Base-by-base conservation (phyloP, 78 protist species). In the Dictyostelium citrinum region DNA sequence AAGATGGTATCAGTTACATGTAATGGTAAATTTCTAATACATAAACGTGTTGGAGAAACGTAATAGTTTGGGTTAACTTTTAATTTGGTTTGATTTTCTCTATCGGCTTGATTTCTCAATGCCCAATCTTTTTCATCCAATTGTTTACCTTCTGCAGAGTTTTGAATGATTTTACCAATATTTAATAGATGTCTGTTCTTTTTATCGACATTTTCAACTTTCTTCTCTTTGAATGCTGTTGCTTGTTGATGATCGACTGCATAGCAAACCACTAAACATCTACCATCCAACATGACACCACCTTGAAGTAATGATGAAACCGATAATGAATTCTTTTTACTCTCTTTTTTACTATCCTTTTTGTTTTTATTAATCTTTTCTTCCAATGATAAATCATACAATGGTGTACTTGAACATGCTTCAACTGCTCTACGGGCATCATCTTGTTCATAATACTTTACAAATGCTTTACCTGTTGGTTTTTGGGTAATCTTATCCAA, bases 241-340 rank as follows among this genome's bases (percentile, higher is more conserved):
- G 93, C 93, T 35, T 88, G 49, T 61, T 88, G 45, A 46, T 88
- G 93, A 41, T 88, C 93, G 7, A 88, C 93, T 5, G 93, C 93
- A 29, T 17, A 33, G 27, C 71, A 33, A 1, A 88, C 85, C 10
- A 88, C 81, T 27, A 78, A 45, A 78, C 49, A 35, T 49, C 93
- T 51, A 27, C 93, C 93, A 78, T 41, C 79, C 37, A 88, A 22
- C 81, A 88, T 45, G 11, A 88, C 61, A 46, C 93, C 93, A 64
- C 93, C 85, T 49, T 88, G 93, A 39, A 88, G 51, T 31, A 88
- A 46, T 67, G 84, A 43, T 9, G 93, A n/a, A 16, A 88, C 20
- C 14, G 68, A 51, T 12, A 64, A 20, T 49, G 43, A 1, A n/a
- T 88, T 76, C 81, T 88, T 88, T 41, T 64, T 82, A 7, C 46